These are phyloP conservation scores for Metschnikowia amazonensis DNA, from an alignment of 805 yeast species.

Conservation along the genomic window DNA sequence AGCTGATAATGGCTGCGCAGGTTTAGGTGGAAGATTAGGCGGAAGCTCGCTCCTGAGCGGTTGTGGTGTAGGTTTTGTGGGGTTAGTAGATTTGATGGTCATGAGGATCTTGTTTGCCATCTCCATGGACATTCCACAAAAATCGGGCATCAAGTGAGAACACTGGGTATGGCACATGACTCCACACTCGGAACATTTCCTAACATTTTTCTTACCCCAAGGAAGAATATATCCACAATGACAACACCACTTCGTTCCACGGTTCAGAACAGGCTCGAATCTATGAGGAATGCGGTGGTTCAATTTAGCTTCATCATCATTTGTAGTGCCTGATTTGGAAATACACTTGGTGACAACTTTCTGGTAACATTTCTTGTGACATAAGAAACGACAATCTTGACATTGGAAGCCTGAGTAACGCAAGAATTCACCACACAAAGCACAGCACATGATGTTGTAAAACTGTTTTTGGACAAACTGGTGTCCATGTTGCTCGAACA, in stretches of 20 bases:
- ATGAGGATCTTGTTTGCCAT: conserved; percentile 85
- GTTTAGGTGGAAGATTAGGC: conserved; percentile 8
- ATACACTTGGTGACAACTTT: conserved; percentile 82
- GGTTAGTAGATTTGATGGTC: conserved; percentile 70
- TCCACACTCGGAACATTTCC: conserved; percentile 92
- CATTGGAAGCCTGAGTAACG: conserved; percentile 85
- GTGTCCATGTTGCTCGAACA: conserved; percentile 94
- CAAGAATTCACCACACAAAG: conserved; percentile 92
- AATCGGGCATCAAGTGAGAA: conserved; percentile 93
- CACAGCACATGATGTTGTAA: conserved; percentile 95
- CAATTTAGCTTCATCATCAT: conserved; percentile 73
- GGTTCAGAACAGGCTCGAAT: conserved; percentile 85
- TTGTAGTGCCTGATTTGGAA: conserved; percentile 67
- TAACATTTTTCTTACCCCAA: conserved; percentile 87
- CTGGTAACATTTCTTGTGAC: conserved; percentile 77
- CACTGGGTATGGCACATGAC: conserved; percentile 92
- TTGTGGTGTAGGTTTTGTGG: conserved; percentile 12
- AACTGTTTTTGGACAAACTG: conserved; percentile 93
- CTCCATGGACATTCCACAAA: conserved; percentile 98
- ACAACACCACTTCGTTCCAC: conserved; percentile 99
- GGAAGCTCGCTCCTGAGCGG: conserved; percentile 16
- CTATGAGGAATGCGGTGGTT: conserved; percentile 97
- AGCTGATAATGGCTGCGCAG: conserved; percentile 1
- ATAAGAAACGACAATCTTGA: conserved; percentile 76
- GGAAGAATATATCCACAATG: conserved; percentile 97